Conservation (phyloP, 495 filamentous ascomycete genomes). For the Aspergillus baeticus region DNA sequence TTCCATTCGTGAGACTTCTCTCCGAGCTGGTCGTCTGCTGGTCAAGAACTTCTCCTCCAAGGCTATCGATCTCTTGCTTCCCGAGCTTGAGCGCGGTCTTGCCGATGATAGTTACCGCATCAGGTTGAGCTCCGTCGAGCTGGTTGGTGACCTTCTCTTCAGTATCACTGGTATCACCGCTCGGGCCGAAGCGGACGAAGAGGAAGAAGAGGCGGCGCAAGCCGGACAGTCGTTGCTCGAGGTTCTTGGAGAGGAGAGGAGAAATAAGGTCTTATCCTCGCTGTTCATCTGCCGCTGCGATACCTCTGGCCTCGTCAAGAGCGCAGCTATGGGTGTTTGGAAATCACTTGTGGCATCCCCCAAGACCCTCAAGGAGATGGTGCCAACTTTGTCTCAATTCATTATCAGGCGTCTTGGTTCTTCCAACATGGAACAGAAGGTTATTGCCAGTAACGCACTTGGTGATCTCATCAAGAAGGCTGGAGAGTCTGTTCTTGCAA, state of each 20-base stretch:
- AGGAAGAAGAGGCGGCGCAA: conserved; percentile 75
- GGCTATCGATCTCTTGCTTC: conserved; percentile 89
- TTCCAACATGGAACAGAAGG: conserved; percentile 96
- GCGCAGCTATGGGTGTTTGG: conserved; percentile 91
- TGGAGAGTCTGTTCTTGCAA: conserved; percentile 87
- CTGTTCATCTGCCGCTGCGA: conserved; percentile 98
- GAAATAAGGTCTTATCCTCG: conserved; percentile 91
- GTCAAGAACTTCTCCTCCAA: conserved; percentile 98
- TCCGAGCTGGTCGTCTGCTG: conserved; percentile 86
- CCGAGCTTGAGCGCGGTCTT: conserved; percentile 91
- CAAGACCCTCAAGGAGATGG: conserved; percentile 87
- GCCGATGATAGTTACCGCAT: conserved; percentile 96
- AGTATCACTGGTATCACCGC: conserved; percentile 94
- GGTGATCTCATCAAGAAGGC: conserved; percentile 96
- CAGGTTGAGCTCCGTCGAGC: conserved; percentile 92
- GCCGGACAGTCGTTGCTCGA: conserved; percentile 89
- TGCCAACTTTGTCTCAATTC: conserved; percentile 89
- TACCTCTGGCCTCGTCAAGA: conserved; percentile 87
- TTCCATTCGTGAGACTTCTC: conserved; percentile 88
- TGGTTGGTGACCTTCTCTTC: conserved; percentile 95
- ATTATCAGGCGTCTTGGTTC: conserved; percentile 93
- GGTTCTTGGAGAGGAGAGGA: conserved; percentile 89
- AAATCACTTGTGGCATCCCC: conserved; percentile 94
- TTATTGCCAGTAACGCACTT: conserved; percentile 94
- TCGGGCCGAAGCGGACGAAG: conserved; percentile 76